Conservation (phyloP, 2,329 filamentous ascomycete genomes). For the Penicillium verrucosum region DNA sequence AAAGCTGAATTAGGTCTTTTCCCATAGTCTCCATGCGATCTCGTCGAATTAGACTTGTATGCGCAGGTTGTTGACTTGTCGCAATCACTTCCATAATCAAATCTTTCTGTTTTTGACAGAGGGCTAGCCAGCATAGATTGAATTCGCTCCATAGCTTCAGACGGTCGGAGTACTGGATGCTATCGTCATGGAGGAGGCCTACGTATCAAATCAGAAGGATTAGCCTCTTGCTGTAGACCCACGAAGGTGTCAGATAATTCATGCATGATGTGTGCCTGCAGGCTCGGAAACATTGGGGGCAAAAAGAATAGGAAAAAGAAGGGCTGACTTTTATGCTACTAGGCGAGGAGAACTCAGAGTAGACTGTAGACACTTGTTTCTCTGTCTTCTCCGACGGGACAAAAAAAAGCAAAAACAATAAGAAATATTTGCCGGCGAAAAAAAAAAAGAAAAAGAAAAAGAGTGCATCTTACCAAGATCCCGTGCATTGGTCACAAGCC, state of each 20-base stretch:
- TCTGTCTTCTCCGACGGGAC: not conserved
- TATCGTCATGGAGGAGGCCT: slow-evolving; percentile 84
- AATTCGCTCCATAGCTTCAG: slow-evolving; percentile 90
- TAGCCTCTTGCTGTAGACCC: slow-evolving; percentile 12
- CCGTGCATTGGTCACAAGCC: slow-evolving; percentile 63
- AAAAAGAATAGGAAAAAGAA: slow-evolving; percentile 4
- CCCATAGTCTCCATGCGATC: slow-evolving; percentile 75
- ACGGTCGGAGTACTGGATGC: slow-evolving; percentile 68
- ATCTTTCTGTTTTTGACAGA: slow-evolving; percentile 81
- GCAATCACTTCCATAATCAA: slow-evolving; percentile 60
- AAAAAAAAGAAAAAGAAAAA: slow-evolving; percentile 1
- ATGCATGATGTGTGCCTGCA: slow-evolving; percentile 17
- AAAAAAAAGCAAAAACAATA: slow-evolving; percentile 8
- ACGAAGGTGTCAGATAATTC: slow-evolving; percentile 9
- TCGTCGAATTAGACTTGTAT: slow-evolving; percentile 62
- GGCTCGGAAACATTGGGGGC: not conserved
- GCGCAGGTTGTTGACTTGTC: slow-evolving; percentile 56
- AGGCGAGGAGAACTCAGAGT: not conserved
- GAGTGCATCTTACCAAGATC: slow-evolving; percentile 58
- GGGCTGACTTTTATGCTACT: slow-evolving; percentile 15
- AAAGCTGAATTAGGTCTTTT: slow-evolving; percentile 74
- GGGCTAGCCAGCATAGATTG: slow-evolving; percentile 83
- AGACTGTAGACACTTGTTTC: not conserved
- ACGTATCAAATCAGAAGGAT: slow-evolving; percentile 27
- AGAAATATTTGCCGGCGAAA: slow-evolving; percentile 23